Evolutionary conservation across 2,329 filamentous ascomycete species (phyloP), one percentile per base, ranked within the genome.

Genomic region (Bipolaris victoriae): DNA sequence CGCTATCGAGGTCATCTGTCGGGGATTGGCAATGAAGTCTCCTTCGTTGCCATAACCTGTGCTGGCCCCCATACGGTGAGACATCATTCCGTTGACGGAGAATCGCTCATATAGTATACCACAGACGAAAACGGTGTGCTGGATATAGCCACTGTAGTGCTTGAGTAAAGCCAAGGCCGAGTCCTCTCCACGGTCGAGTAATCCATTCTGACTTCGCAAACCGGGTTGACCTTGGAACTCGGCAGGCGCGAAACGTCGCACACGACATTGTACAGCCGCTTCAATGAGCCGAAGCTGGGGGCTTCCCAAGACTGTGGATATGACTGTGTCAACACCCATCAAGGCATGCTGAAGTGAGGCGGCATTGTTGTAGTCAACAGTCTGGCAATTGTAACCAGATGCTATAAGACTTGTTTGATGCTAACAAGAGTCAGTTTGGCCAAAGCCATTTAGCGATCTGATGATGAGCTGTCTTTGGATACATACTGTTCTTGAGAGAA

Each of bases 31-130:
- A 48, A 92, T 79, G 65, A 88, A 92, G 64, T 86, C 84, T 5
- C 88, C 88, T 61, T 88, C 83, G 13, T 77, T 78, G 7, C 79
- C 77, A 20, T 86, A 77, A 16, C 83, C 82, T 40, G 81, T 82
- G n/a, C 81, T 81, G 6, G 72, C 59, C 0, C 88, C 88, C 45
- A 92, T 86, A 33, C 82, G 79, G 52, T 86, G 81, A 16, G 80
- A 78, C 11, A 80, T 80, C 57, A 92, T 81, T 0, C 90, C 90
- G 3, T 84, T 86, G 0, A 86, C 87, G 18, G 85, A 86, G 66
- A 92, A 92, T 0, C 89, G 81, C 70, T 92, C 90, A 80, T 91
- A 92, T 62, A 92, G 86, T 29, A 92, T 76, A 18, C 90, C 90
- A 65, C 90, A 92, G 0, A 87, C 85, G 74, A 92, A 92, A 24